phyloP scores from a whole-genome alignment of 208 protist species.

The Acanthamoeba triangularis region DNA sequence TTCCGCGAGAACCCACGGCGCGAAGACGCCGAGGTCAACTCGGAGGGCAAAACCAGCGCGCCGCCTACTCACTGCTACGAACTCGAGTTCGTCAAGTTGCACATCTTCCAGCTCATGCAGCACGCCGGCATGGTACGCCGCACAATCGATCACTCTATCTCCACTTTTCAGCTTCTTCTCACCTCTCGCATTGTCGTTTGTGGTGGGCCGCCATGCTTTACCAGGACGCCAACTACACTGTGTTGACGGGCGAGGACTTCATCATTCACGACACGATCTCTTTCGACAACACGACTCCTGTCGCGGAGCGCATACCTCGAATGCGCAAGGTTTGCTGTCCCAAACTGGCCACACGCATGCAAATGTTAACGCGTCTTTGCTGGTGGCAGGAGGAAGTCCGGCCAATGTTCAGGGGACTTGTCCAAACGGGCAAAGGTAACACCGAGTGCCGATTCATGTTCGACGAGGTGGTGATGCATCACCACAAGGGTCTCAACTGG shows the following conservation, averaged over 20 bases:
- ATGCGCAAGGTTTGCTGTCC: not conserved
- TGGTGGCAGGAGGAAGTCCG: not conserved
- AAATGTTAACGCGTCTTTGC: not conserved
- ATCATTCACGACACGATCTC: constrained; percentile 70
- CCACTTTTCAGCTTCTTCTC: not conserved
- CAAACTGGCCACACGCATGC: not conserved
- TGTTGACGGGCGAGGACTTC: constrained; percentile 72
- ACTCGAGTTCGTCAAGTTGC: constrained; percentile 70
- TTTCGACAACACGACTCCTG: constrained; percentile 71
- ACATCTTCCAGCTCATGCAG: constrained; percentile 72
- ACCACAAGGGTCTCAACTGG: constrained; percentile 70
- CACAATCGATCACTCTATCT: not conserved
- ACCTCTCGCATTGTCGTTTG: not conserved
- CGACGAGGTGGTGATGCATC: constrained; percentile 56
- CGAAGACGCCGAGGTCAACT: not conserved
- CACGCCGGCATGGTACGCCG: constrained; percentile 37
- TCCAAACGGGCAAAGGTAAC: not conserved
- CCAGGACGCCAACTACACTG: constrained; percentile 68
- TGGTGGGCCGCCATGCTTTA: not conserved
- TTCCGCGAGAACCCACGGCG: constrained; percentile 44
- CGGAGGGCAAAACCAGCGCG: not conserved
- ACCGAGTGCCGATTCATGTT: constrained; percentile 47
- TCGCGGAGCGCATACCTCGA: constrained; percentile 47
- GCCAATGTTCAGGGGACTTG: constrained; percentile 46
- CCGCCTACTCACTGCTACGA: constrained; percentile 43